A percentile compares a stretch with the other conserved stretches of the same genome.
Conservation (phyloP, 2,329 filamentous ascomycete genomes). For the Penicillium sp. region DNA sequence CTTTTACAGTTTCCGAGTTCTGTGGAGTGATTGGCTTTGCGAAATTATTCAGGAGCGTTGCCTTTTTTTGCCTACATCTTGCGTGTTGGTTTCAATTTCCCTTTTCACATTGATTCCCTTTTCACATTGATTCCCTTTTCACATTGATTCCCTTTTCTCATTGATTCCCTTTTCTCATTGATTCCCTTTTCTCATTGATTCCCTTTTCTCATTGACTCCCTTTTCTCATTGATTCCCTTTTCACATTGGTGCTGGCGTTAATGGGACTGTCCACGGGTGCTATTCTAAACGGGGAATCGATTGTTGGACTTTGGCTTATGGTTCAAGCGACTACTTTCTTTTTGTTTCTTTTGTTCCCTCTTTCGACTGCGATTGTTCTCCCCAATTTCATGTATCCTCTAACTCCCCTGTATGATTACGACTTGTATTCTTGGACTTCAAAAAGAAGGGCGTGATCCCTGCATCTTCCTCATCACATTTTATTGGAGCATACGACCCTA, state of each 20-base stretch:
- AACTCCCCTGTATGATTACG: conserved; percentile 1
- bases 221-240: neutral
- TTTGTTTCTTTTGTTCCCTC: neutral
- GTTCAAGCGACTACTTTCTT: neutral
- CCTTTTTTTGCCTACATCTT: neutral
- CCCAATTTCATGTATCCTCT: neutral
- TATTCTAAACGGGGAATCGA: conserved; percentile 5
- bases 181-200: neutral
- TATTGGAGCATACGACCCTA: conserved; percentile 8
- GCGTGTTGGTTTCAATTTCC: too few species aligned
- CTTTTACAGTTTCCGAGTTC: conserved; percentile 6
- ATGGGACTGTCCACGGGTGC: conserved; percentile 2
- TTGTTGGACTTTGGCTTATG: neutral
- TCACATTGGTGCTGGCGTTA: neutral
- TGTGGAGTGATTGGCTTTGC: conserved; percentile 10
- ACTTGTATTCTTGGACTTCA: neutral
- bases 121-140: neutral
- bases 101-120: neutral
- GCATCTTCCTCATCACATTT: conserved; percentile 3
- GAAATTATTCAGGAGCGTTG: neutral
- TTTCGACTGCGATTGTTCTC: neutral
- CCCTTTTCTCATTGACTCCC: neutral
- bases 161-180: neutral
- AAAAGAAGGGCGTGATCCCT: neutral
- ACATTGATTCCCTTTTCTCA: neutral